These are phyloP conservation scores for Xerocomus spinulosus DNA, from an alignment of 768 basidiomycete genomes.

Conservation along the genomic window DNA sequence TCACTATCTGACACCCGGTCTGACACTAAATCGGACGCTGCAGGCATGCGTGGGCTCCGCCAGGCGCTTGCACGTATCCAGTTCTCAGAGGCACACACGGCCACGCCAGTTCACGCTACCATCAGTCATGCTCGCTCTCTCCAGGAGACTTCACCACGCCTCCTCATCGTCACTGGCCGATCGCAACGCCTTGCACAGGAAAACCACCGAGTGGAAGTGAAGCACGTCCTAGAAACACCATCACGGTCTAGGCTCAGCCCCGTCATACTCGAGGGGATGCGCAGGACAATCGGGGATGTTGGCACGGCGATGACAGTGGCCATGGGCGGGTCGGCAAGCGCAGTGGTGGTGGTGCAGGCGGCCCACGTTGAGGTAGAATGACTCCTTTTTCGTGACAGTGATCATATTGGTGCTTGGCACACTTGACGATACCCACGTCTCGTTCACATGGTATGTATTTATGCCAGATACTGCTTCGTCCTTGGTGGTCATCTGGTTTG, in stretches of 20 bases:
- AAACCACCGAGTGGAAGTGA: constrained; percentile 66
- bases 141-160: constrained; percentile 29
- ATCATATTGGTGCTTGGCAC: background rate
- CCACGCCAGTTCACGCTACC: constrained; percentile 57
- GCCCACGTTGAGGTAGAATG: constrained; percentile 27
- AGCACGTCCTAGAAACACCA: constrained; percentile 53
- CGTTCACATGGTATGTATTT: background rate
- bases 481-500: no score
- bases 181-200: constrained; percentile 67
- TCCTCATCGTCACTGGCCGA: constrained; percentile 70
- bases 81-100: constrained; percentile 55
- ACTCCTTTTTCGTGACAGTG: background rate
- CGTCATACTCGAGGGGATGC: constrained; percentile 35
- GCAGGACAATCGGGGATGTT: constrained; percentile 84
- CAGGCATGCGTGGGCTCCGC: constrained; percentile 10
- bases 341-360: constrained; percentile 69
- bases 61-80: constrained; percentile 52
- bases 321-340: constrained; percentile 39
- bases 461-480: no score
- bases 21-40: background rate
- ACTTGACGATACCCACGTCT: background rate
- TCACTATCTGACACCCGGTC: constrained; percentile 7
- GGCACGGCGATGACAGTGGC: constrained; percentile 71
- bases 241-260: background rate
- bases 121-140: constrained; percentile 36